phyloP scores from a whole-genome alignment of 1,284 basidiomycete genomes.

The Kwoniella shivajii region DNA sequence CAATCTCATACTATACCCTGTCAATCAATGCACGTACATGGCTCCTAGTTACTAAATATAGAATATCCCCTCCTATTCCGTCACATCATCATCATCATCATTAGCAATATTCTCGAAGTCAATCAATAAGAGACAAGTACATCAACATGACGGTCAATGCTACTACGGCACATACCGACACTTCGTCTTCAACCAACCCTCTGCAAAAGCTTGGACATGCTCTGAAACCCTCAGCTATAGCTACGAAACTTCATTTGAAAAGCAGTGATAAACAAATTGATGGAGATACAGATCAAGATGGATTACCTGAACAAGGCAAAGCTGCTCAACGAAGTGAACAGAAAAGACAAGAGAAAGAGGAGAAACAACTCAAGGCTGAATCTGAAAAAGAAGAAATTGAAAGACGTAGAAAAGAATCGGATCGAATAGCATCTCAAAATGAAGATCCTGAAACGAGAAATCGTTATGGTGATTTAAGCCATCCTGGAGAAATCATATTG shows the following conservation, averaged over 20 bases:
- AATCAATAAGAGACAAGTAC: not conserved
- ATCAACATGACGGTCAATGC: constrained; percentile 1
- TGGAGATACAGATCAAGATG: not conserved
- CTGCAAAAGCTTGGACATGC: constrained; percentile 13
- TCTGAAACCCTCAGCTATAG: constrained; percentile 11
- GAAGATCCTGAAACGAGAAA: constrained; percentile 16
- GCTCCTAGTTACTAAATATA: not conserved
- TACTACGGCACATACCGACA: not conserved
- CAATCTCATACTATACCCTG: too few relatives aligned
- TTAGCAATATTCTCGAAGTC: not conserved
- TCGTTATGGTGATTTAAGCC: constrained; percentile 21
- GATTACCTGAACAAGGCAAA: constrained; percentile 8
- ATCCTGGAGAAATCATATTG: constrained; percentile 19
- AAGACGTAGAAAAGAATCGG: constrained; percentile 13
- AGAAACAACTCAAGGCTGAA: constrained; percentile 17
- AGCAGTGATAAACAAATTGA: not conserved
- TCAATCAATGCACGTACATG: too few relatives aligned
- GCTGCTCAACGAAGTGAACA: constrained; percentile 14
- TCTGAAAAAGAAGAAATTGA: constrained; percentile 13
- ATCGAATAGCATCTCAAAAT: constrained; percentile 12
- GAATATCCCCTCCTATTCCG: not conserved
- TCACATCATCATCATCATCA: not conserved
- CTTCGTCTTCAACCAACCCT: constrained; percentile 1
- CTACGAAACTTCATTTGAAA: constrained; percentile 2
- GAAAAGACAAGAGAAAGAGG: constrained; percentile 16